Percentiles rank a stretch among this genome's conserved stretches.
These are phyloP conservation scores for Hyphopichia pseudoburtonii DNA, from an alignment of 1,139 yeast genomes.

Conservation along the genomic window DNA sequence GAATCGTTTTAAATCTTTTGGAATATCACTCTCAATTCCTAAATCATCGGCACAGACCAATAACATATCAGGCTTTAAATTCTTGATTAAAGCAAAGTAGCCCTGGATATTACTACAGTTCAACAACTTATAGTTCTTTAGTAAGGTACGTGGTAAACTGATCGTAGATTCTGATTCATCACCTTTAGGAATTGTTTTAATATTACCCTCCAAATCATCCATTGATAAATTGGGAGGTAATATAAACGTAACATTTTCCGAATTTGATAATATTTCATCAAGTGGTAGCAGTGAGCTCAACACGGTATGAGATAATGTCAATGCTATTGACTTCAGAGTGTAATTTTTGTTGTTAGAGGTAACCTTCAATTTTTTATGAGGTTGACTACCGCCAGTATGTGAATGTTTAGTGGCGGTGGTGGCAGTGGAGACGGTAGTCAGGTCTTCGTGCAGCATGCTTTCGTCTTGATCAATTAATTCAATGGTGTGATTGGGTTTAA, in stretches of 20 bases:
- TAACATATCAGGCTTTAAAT: conserved; percentile 43
- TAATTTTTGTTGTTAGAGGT: conserved; percentile 24
- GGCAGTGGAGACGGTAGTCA: neutral
- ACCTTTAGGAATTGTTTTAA: conserved; percentile 11
- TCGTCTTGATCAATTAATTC: neutral
- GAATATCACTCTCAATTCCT: conserved; percentile 32
- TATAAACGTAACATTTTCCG: conserved; percentile 46
- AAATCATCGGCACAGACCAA: conserved; percentile 46
- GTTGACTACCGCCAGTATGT: neutral
- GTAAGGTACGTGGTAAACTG: conserved; percentile 21
- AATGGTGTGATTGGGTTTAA: neutral
- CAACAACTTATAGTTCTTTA: conserved; percentile 40
- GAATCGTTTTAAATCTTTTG: conserved; percentile 41
- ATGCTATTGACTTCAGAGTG: conserved; percentile 38
- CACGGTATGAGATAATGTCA: conserved; percentile 45
- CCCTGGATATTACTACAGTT: conserved; percentile 46
- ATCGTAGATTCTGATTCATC: conserved; percentile 7
- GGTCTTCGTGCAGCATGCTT: neutral
- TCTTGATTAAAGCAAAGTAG: conserved; percentile 41
- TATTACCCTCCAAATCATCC: conserved; percentile 35
- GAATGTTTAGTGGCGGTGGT: neutral
- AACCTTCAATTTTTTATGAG: conserved; percentile 7
- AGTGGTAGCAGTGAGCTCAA: conserved; percentile 41
- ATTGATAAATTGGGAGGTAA: conserved; percentile 47
- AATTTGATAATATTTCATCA: conserved; percentile 36